Evolutionary conservation across 371 early-diverging fungal genomes (phyloP).

Genomic region (Mucor saturninus): DNA sequence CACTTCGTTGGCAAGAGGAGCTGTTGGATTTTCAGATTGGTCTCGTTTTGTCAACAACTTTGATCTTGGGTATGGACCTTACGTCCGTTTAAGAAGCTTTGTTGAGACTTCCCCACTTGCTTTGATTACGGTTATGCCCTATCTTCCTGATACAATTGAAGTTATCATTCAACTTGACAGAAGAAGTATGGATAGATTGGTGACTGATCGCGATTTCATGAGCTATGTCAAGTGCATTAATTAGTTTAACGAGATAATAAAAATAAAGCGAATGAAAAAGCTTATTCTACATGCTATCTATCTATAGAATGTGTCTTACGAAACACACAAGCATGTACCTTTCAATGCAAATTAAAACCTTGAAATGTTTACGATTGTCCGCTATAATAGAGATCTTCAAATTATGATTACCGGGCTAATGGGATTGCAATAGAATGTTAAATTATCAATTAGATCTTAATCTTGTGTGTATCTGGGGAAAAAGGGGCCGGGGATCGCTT

Average conservation of each 20-base stretch:
- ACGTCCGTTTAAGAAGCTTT: constrained; percentile 14
- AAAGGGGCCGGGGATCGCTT: too few relatives aligned
- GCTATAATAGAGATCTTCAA: too few relatives aligned
- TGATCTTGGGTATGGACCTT: constrained; percentile 19
- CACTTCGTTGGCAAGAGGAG: constrained; percentile 6
- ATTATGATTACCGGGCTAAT: too few relatives aligned
- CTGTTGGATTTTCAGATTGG: constrained; percentile 26
- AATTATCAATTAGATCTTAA: too few relatives aligned
- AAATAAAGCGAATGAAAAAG: too few relatives aligned
- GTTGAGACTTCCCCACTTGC: constrained; percentile 23
- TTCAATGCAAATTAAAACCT: too few relatives aligned
- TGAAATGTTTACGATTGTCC: too few relatives aligned
- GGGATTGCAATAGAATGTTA: too few relatives aligned
- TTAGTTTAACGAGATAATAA: not conserved
- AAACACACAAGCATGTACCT: too few relatives aligned
- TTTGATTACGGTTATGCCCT: constrained; percentile 18
- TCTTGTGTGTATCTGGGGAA: too few relatives aligned
- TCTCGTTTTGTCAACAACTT: constrained; percentile 11
- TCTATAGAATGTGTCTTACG: too few relatives aligned
- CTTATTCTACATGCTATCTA: too few relatives aligned
- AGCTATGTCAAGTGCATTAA: constrained; percentile 7
- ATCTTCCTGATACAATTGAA: constrained; percentile 4
- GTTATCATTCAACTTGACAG: constrained; percentile 19
- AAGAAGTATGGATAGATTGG: constrained; percentile 13
- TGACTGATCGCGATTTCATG: constrained; percentile 18